Evolutionary conservation across 495 filamentous ascomycete species (phyloP).

Genomic region (Penicillium soppii): DNA sequence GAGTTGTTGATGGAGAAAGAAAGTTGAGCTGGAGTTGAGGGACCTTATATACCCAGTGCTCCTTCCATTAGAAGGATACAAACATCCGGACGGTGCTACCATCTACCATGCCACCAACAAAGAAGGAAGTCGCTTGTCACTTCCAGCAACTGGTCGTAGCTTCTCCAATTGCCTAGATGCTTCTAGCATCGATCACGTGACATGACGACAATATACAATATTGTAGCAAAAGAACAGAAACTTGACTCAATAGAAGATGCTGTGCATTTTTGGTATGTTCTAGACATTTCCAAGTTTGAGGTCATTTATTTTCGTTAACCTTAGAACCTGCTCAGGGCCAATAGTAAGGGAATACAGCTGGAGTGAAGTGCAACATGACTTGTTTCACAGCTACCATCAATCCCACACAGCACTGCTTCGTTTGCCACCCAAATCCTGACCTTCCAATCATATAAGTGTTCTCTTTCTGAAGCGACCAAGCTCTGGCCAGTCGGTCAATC

Average conservation of each 20-base stretch:
- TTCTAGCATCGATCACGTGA: conserved; percentile 1
- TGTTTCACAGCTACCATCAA: too few relatives aligned
- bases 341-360: neutral
- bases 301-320: neutral
- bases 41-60: conserved; percentile 1
- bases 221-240: too few relatives aligned
- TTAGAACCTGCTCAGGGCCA: neutral
- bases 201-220: neutral
- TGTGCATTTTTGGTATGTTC: neutral
- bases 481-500: too few relatives aligned
- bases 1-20: neutral
- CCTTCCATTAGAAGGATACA: neutral
- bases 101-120: too few relatives aligned
- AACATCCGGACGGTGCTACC: neutral
- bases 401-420: too few relatives aligned
- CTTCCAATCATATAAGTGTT: too few relatives aligned
- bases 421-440: too few relatives aligned
- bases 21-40: neutral
- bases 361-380: neutral
- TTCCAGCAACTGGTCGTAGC: neutral
- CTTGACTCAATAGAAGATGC: neutral
- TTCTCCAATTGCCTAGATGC: neutral
- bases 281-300: neutral
- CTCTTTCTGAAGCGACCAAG: too few relatives aligned
- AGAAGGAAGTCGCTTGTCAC: neutral